Conservation (phyloP, 2,329 filamentous ascomycete genomes). For the Fusarium sarcochroum region DNA sequence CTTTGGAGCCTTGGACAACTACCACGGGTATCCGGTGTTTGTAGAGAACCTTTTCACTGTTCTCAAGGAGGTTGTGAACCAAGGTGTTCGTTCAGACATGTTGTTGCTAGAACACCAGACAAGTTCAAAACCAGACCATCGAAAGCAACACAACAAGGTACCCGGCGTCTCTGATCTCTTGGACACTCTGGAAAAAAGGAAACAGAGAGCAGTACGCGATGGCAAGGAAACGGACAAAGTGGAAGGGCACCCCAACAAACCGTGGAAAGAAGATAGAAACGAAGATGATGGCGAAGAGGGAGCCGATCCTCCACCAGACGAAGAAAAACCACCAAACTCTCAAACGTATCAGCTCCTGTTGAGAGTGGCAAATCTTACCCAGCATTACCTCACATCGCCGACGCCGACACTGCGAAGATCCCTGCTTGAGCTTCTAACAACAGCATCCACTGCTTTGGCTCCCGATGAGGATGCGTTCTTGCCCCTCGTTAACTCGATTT, state of each 20-base stretch:
- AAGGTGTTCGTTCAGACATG: slow-evolving; percentile 75
- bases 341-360: slow-evolving; percentile 86
- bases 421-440: slow-evolving; percentile 81
- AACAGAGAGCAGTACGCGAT: slow-evolving; percentile 51
- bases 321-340: slow-evolving; percentile 75
- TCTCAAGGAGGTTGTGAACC: slow-evolving; percentile 84
- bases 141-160: slow-evolving; percentile 53
- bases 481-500: slow-evolving; percentile 89
- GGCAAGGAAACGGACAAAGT: slow-evolving; percentile 53
- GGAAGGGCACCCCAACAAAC: slow-evolving; percentile 52
- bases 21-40: slow-evolving; percentile 90
- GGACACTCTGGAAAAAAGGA: slow-evolving; percentile 72
- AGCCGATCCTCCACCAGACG: slow-evolving; percentile 53
- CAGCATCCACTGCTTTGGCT: slow-evolving; percentile 79
- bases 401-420: slow-evolving; percentile 84
- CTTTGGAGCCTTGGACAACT: slow-evolving; percentile 93
- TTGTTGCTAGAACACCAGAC: slow-evolving; percentile 62
- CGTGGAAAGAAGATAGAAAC: slow-evolving; percentile 57
- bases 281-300: slow-evolving; percentile 54
- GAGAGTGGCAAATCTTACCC: slow-evolving; percentile 85
- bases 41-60: slow-evolving; percentile 90
- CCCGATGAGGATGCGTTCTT: slow-evolving; percentile 86
- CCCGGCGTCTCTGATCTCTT: slow-evolving; percentile 62
- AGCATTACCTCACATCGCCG: slow-evolving; percentile 90
- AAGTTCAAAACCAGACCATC: slow-evolving; percentile 57